Evolutionary conservation across 371 early-diverging fungal species (phyloP), one percentile per base, ranked within the genome.

Genomic region (Mortierella sp.): DNA sequence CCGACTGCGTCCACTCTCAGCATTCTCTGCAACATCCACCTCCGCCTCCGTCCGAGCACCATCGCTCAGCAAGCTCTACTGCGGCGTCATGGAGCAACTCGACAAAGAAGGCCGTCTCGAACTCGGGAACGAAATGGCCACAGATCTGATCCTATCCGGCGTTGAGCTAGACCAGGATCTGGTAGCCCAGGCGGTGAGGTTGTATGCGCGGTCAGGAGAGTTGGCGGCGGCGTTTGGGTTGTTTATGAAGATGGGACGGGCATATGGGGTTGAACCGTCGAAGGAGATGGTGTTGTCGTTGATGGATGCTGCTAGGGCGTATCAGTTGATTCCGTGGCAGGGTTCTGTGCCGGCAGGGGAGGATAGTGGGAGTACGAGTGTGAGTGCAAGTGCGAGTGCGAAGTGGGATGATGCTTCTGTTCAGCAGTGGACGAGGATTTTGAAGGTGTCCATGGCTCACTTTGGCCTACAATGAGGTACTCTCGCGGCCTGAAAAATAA

Each of bases 221-320:
- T 41, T 82, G 70, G 44, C 78, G n/a, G 75, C 83, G 0, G 83
- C 83, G 4, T 82, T 82, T 75, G 83, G 83, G 18, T 43, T 82
- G 51, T 82, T 78, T 54, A 77, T 71, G 60, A 82, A 78, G 75
- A 82, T 82, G 83, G 76, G 73, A 1, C 74, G 65, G 11, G 83
- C 73, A 35, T 82, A 78, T 44, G 60, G 70, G 1, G 76, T 82
- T 38, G 75, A 71, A 38, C 75, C 83, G 18, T 63, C 83, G 18
- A 54, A 49, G 7, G 83, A 70, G 35, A 82, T 82, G 83, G 83
- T 82, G 41, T 54, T 71, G 55, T 55, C 32, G 10, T 49, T 82
- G 44, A 70, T 72, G 29, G 83, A 74, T 21, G 75, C 83, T 16
- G 38, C 78, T 32, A 72, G 51, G 16, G 49, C 29, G 1, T 49